Conservation (phyloP, 192 early-diverging fungal genomes). For the Gaertneriomyces sp. region DNA sequence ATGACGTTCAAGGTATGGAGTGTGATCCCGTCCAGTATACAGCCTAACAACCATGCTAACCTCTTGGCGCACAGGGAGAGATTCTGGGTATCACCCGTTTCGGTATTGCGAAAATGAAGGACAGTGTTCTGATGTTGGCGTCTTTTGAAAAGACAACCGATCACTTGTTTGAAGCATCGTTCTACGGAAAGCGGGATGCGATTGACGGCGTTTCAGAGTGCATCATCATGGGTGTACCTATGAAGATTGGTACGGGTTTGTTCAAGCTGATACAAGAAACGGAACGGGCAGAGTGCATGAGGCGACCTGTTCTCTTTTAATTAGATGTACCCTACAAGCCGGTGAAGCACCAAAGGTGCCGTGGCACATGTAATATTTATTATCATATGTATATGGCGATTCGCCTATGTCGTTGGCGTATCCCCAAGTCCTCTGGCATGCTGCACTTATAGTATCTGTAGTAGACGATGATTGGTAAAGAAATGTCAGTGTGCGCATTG, state of each 20-base stretch:
- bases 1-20: constrained; percentile 85
- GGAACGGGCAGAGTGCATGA: constrained; percentile 2
- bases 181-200: constrained; percentile 89
- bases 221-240: constrained; percentile 99
- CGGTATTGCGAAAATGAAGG: constrained; percentile 99
- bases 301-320: too few species aligned
- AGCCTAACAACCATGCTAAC: not conserved
- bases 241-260: constrained; percentile 94
- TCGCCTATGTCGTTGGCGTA: too few species aligned
- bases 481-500: too few species aligned
- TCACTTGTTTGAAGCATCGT: constrained; percentile 96
- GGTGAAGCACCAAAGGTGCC: too few species aligned
- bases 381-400: too few species aligned
- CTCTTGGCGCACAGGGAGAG: constrained; percentile 65
- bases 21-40: not conserved
- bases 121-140: constrained; percentile 97
- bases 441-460: too few species aligned
- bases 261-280: constrained; percentile 70
- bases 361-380: too few species aligned
- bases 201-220: constrained; percentile 97
- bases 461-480: too few species aligned
- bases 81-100: constrained; percentile 97
- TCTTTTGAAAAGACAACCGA: constrained; percentile 99
- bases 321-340: too few species aligned
- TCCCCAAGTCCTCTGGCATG: too few species aligned